Conservation (phyloP, 2,329 filamentous ascomycete genomes). For the Thielaviopsis populi region DNA sequence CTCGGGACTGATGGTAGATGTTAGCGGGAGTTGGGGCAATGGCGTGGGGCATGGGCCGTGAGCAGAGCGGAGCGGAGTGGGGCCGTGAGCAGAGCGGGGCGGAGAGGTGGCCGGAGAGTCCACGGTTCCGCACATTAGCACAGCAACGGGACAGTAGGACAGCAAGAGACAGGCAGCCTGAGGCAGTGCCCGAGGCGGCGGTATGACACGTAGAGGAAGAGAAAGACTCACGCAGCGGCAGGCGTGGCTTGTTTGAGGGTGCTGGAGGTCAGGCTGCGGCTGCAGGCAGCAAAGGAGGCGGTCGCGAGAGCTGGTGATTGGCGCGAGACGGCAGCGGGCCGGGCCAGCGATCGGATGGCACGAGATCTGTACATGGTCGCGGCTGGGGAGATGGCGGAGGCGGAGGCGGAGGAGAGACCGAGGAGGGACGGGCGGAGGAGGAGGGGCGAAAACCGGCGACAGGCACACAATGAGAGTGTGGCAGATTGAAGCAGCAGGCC, state of each 20-base stretch:
- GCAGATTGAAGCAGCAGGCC: too few species aligned
- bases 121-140: too few species aligned
- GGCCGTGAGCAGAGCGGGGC: too few species aligned
- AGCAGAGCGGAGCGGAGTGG: too few species aligned
- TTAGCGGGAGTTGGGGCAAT: neutral
- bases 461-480: too few species aligned
- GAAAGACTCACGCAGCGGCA: constrained; percentile 14
- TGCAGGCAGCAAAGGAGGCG: constrained; percentile 11
- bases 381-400: neutral
- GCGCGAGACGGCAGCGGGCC: constrained; percentile 10
- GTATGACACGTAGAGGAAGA: neutral
- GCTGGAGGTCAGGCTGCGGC: constrained; percentile 10
- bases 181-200: neutral
- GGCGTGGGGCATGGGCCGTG: neutral
- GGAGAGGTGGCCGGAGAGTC: neutral
- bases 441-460: neutral
- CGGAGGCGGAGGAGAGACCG: neutral
- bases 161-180: neutral
- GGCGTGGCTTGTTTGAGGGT: constrained; percentile 19
- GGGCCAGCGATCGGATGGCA: constrained; percentile 14
- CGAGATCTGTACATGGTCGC: constrained; percentile 15
- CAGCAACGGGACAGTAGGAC: neutral
- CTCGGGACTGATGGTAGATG: constrained; percentile 28
- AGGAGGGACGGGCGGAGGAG: neutral
- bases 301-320: constrained; percentile 17